Conservation (phyloP, 1,284 basidiomycete species). For the Ceratobasidium sp. region DNA sequence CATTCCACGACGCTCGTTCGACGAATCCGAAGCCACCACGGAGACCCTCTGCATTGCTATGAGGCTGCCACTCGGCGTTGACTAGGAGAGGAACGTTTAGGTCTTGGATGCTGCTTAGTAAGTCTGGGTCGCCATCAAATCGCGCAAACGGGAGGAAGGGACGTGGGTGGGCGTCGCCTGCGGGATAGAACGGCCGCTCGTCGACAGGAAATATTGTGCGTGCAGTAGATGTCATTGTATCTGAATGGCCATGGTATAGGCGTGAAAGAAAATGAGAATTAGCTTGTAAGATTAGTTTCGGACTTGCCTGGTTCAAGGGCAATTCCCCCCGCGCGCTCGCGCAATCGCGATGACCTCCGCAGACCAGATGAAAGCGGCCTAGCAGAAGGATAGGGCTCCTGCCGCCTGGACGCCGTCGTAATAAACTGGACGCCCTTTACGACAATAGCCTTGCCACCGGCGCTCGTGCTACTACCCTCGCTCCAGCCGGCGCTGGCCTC, state of each 20-base stretch:
- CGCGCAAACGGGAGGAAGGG: conserved; percentile 41
- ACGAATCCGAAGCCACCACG: conserved; percentile 12
- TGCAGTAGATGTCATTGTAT: background rate
- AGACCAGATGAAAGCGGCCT: background rate
- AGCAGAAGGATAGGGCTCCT: background rate
- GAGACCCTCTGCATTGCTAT: conserved; percentile 17
- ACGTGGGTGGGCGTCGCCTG: conserved; percentile 3
- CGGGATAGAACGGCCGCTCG: conserved; percentile 32
- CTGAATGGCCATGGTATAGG: conserved; percentile 32
- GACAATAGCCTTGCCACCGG: conserved; percentile 10
- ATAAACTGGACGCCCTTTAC: conserved; percentile 28
- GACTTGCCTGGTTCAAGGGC: background rate
- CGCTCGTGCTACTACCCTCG: too few relatives aligned
- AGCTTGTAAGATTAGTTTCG: background rate
- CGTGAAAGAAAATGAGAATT: background rate
- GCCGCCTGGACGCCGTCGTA: conserved; percentile 12
- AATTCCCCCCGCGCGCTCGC: background rate
- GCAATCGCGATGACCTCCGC: conserved; percentile 31
- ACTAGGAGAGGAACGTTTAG: conserved; percentile 31
- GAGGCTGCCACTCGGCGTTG: conserved; percentile 34
- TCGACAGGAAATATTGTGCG: background rate
- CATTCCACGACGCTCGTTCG: conserved; percentile 5
- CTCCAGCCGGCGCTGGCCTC: too few relatives aligned
- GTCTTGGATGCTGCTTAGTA: conserved; percentile 43
- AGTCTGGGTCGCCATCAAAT: conserved; percentile 36